phyloP scores from a whole-genome alignment of 2,329 filamentous ascomycete genomes.

The Fonsecaea multimorphosa region DNA sequence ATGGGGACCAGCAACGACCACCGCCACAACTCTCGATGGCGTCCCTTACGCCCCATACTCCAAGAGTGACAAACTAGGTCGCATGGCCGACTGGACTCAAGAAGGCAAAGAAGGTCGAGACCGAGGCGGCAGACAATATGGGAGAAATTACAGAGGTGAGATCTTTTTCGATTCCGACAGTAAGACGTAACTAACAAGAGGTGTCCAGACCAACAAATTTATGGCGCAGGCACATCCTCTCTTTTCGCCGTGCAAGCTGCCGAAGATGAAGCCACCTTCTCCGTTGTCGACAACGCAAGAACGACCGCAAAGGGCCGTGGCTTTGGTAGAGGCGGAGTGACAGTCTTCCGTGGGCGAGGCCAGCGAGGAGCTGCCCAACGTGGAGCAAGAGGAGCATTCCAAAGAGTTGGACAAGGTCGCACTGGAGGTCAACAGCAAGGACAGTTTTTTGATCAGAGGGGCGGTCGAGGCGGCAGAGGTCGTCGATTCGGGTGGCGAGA shows the following conservation, averaged over 20 bases:
- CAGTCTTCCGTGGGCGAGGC: slow-evolving; percentile 80
- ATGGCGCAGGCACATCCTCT: slow-evolving; percentile 84
- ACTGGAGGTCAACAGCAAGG: slow-evolving; percentile 69
- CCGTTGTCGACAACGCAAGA: slow-evolving; percentile 93
- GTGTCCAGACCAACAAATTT: slow-evolving; percentile 87
- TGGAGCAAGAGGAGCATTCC: slow-evolving; percentile 69
- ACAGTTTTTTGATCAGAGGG: slow-evolving; percentile 72
- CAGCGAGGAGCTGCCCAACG: slow-evolving; percentile 77
- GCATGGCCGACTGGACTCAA: slow-evolving; percentile 97
- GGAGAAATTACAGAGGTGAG: slow-evolving; percentile 88
- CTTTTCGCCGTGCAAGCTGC: slow-evolving; percentile 88
- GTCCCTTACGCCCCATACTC: slow-evolving; percentile 98
- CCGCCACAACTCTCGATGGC: slow-evolving; percentile 87
- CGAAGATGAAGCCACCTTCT: slow-evolving; percentile 97
- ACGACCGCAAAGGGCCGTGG: slow-evolving; percentile 80
- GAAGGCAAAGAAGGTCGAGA: slow-evolving; percentile 79
- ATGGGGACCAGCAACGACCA: slow-evolving; percentile 86
- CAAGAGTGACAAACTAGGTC: slow-evolving; percentile 97
- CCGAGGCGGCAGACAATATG: slow-evolving; percentile 84
- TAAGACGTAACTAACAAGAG: background rate
- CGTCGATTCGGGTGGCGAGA: slow-evolving; percentile 98
- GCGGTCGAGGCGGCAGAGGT: slow-evolving; percentile 72
- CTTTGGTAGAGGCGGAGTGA: slow-evolving; percentile 83
- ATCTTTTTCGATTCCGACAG: slow-evolving; percentile 8
- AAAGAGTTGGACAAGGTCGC: slow-evolving; percentile 71